Evolutionary conservation across 1,284 basidiomycete species (phyloP), one percentile per base, ranked within the genome.

Genomic region (Moesziomyces globuligerus): DNA sequence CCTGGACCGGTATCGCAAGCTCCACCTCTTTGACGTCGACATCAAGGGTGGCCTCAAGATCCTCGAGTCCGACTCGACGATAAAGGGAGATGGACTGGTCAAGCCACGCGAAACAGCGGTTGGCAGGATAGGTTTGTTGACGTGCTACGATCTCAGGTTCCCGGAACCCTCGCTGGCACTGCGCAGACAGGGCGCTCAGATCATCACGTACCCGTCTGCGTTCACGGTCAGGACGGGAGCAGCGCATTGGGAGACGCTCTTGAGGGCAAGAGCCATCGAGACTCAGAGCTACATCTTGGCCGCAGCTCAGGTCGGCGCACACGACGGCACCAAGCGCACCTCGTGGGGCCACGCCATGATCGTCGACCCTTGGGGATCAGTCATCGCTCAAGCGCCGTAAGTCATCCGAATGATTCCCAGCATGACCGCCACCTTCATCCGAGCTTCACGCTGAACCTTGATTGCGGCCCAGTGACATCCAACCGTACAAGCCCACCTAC

Each of bases 71-170:
- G 75, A 76, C 25, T 83, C 81, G 9, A 84, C 86, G 0, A 70
- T 84, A 4, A 74, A 71, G 13, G 86, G 86, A 0, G 50, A 69
- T 4, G 43, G 64, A 3, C 74, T 86, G 0, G 71, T 81, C 5
- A 55, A 82, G 1, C 80, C 83, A 4, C 57, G 84, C 0, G 44
- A 67, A 2, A 79, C 80, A 2, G 74, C 83, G 0, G 48, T 86
- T 10, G 86, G 86, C 13, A 83, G 81, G 13, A 25, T 74, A 0
- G 70, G 60, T 1, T 67, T 86, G n/a, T 77, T 85, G 57, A 86
- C 86, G 7, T 87, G 86, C 79, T 87, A 86, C 76, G 86, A 87
- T 65, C 72, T 86, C 20, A 80, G 86, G 1, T 86, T 86, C 54
- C 85, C 86, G 1, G 86, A 86, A 66, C 80, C 83, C 0, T 82